phyloP scores from a whole-genome alignment of 179 eudicot species.

The Monotropa hypopitys region DNA sequence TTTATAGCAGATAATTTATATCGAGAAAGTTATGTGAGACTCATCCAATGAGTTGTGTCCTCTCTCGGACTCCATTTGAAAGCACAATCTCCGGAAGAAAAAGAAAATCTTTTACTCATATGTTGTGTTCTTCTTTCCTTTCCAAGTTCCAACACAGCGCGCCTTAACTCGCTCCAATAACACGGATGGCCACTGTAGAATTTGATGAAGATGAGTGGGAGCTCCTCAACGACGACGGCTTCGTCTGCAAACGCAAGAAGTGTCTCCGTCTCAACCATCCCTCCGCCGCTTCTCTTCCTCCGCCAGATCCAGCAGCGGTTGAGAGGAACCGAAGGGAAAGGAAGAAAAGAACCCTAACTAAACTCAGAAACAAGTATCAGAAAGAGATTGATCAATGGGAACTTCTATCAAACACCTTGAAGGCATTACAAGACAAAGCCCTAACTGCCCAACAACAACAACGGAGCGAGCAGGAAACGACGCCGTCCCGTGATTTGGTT shows the following conservation, averaged over 20 bases:
- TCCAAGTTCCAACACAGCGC: background rate
- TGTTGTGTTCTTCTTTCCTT: background rate
- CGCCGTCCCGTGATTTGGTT: background rate
- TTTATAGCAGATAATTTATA: too few relatives aligned
- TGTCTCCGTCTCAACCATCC: constrained; percentile 25
- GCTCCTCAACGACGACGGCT: constrained; percentile 46
- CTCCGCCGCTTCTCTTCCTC: constrained; percentile 24
- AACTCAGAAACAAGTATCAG: constrained; percentile 36
- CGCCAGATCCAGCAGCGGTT: constrained; percentile 38
- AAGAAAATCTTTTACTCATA: too few relatives aligned
- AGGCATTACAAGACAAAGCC: constrained; percentile 21
- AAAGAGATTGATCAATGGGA: constrained; percentile 56
- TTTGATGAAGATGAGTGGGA: constrained; percentile 49
- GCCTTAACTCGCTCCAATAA: background rate
- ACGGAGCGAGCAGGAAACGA: background rate
- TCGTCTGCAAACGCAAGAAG: constrained; percentile 53
- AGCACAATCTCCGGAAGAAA: too few relatives aligned
- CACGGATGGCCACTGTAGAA: constrained; percentile 6
- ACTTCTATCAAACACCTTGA: constrained; percentile 44
- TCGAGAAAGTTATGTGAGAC: too few relatives aligned
- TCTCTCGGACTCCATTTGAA: too few relatives aligned
- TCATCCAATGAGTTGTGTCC: too few relatives aligned
- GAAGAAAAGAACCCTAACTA: constrained; percentile 25
- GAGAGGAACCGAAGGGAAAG: constrained; percentile 16
- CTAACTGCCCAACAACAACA: constrained; percentile 8